Base-by-base conservation (phyloP, 164 flowering plant species). In the Taxillus chinensis region DNA sequence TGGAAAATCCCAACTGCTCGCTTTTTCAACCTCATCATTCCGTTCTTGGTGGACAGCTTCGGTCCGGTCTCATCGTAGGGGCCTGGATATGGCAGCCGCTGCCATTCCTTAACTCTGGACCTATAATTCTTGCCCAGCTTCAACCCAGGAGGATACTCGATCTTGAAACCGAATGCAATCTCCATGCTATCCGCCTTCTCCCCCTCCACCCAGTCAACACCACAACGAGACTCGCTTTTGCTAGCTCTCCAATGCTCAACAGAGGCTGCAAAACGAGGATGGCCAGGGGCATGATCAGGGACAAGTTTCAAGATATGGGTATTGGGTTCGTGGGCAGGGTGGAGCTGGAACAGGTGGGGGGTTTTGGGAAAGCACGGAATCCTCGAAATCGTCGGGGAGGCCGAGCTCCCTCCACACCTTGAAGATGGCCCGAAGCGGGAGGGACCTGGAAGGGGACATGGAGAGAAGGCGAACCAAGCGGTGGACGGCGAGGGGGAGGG, bases 371-470 rank as follows among this genome's bases (percentile, higher is more conserved):
- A 90, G 83, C 27, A 87, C 79, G 15, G 87, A 84, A 57, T 84
- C 83, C 74, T 93, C 99, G 48, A 89, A 91, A 61, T 90, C 90
- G 52, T 93, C 93, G 3, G 96, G 99, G 9, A 93, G 77, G 38
- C 97, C 96, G 11, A 93, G 71, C 64, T 90, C 99, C 67, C 90
- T 83, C 95, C 92, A 90, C 4, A 90, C 90, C 60, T 80, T 89
- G 73, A 89, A 90, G 68, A 90, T 45, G 0, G 95, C 93, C 17
- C 95, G 78, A 10, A 93, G 87, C 0, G 97, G 99, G 53, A 90
- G 54, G 0, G 80, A 73, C 41, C 67, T 84, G 2, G 88, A 69
- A 5, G 54, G 27, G 0, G 96, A 86, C 86, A 90, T 86, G 2
- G 80, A 79, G 2, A 93, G 76, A 38, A 93, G 64, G 49, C 90